phyloP scores from a whole-genome alignment of 2,329 filamentous ascomycete species.

The Penicillium sclerotiorum region DNA sequence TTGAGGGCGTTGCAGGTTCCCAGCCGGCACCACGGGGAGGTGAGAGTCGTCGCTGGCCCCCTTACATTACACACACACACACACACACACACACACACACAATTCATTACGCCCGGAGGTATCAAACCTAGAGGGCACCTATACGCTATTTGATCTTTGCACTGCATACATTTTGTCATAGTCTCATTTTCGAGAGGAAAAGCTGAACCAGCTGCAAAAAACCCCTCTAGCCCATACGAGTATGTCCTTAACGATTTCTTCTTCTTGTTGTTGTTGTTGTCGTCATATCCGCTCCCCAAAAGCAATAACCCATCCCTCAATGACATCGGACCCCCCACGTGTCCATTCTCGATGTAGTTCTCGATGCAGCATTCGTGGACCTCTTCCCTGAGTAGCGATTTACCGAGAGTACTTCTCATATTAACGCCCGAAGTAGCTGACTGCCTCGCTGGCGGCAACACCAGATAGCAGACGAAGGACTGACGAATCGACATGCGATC shows the following conservation, averaged over 20 bases:
- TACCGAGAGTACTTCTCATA: conserved; percentile 16
- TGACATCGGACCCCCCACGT: conserved; percentile 10
- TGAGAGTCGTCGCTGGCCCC: background rate
- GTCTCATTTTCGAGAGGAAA: conserved; percentile 10
- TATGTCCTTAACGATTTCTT: conserved; percentile 6
- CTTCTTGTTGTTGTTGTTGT: conserved; percentile 11
- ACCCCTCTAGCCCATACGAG: conserved; percentile 8
- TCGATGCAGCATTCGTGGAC: no score
- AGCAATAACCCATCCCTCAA: conserved; percentile 13
- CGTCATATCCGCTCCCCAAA: conserved; percentile 7
- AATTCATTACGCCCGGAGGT: conserved; percentile 8
- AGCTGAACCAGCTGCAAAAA: conserved; percentile 11
- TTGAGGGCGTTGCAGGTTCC: no score
- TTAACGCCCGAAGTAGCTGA: conserved; percentile 17
- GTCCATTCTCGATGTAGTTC: conserved; percentile 15
- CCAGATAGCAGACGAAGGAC: conserved; percentile 15
- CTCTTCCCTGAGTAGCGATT: conserved; percentile 19
- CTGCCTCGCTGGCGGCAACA: conserved; percentile 17
- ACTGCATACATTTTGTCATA: conserved; percentile 11
- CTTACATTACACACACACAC: background rate
- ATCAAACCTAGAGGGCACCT: conserved; percentile 11
- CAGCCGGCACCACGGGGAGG: no score
- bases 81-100: conserved; percentile 1
- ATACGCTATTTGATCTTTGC: conserved; percentile 10
- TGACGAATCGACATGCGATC: conserved; percentile 12